A percentile compares a stretch with the other conserved stretches of the same genome.
Conservation (phyloP, 2,329 filamentous ascomycete genomes). For the Sclerotinia minor region DNA sequence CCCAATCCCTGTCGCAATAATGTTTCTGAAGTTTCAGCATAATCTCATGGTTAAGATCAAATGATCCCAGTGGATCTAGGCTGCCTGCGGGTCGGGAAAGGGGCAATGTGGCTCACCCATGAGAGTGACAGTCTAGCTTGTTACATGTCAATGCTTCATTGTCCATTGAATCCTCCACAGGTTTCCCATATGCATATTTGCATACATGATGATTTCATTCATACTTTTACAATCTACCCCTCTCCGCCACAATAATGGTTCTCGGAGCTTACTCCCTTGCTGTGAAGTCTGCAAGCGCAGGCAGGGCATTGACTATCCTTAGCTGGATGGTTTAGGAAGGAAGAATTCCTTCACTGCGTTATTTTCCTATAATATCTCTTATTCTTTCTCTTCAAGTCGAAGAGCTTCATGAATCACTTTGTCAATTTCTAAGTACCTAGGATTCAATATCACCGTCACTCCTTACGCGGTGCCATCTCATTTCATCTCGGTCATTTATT, state of each 20-base stretch:
- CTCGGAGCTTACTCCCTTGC: conserved; percentile 10
- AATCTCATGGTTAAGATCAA: conserved; percentile 8
- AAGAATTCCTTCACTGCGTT: neutral
- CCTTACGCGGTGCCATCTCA: conserved; percentile 38
- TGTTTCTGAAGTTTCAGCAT: conserved; percentile 3
- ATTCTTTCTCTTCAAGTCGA: conserved; percentile 4
- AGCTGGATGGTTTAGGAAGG: conserved; percentile 10
- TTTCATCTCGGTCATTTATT: conserved; percentile 24
- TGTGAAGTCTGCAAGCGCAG: conserved; percentile 4
- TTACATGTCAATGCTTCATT: conserved; percentile 8
- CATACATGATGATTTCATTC: neutral
- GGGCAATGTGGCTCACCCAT: neutral
- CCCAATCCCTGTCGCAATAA: conserved; percentile 2
- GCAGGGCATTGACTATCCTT: conserved; percentile 7
- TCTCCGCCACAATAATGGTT: neutral
- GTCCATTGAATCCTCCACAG: conserved; percentile 9
- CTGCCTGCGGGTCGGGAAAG: neutral
- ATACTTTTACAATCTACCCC: conserved; percentile 3
- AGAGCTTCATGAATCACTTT: conserved; percentile 15
- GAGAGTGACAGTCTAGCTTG: conserved; percentile 7
- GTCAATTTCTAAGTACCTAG: neutral
- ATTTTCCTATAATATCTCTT: conserved; percentile 22
- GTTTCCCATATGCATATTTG: neutral
- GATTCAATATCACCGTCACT: conserved; percentile 36
- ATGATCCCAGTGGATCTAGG: conserved; percentile 16